Evolutionary conservation across 768 basidiomycete species (phyloP).

Genomic region (Sarcomyxa edulis): DNA sequence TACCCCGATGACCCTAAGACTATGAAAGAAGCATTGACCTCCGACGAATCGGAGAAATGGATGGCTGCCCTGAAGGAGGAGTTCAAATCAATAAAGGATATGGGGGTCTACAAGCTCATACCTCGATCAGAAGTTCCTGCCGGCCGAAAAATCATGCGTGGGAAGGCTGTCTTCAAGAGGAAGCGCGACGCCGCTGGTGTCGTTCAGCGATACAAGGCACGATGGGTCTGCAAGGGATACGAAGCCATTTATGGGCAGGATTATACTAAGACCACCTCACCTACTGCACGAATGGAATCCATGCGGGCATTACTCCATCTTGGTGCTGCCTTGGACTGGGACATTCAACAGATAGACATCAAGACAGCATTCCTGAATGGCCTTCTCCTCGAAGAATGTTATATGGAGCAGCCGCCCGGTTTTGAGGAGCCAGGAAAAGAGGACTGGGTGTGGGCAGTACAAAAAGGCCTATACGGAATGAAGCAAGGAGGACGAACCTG

Average conservation of each 20-base stretch:
- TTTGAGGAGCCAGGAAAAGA: conserved; percentile 18
- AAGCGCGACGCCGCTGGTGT: conserved; percentile 23
- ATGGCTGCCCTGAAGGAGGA: conserved; percentile 12
- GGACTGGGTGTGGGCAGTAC: conserved; percentile 17
- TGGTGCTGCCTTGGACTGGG: conserved; percentile 26
- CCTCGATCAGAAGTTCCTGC: conserved; percentile 13
- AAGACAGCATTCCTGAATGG: conserved; percentile 35
- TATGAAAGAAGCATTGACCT: conserved; percentile 17
- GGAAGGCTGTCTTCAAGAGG: conserved; percentile 19
- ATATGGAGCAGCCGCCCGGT: conserved; percentile 28
- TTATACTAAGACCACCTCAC: conserved; percentile 21
- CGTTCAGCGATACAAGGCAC: conserved; percentile 25
- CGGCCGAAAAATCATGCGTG: conserved; percentile 22
- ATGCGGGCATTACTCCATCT: conserved; percentile 29
- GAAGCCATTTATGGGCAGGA: too few relatives aligned
- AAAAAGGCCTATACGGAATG: conserved; percentile 28
- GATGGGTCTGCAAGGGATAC: conserved; percentile 40
- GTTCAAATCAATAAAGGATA: conserved; percentile 18
- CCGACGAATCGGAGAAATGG: conserved; percentile 17
- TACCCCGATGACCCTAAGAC: conserved; percentile 7
- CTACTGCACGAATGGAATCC: conserved; percentile 32
- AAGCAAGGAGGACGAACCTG: conserved; percentile 29
- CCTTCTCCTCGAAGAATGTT: conserved; percentile 18
- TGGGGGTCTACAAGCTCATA: conserved; percentile 21
- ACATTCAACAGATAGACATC: conserved; percentile 32